phyloP scores from a whole-genome alignment of 225 moss, liverwort and hornwort genomes.

The Ulota crispa region DNA sequence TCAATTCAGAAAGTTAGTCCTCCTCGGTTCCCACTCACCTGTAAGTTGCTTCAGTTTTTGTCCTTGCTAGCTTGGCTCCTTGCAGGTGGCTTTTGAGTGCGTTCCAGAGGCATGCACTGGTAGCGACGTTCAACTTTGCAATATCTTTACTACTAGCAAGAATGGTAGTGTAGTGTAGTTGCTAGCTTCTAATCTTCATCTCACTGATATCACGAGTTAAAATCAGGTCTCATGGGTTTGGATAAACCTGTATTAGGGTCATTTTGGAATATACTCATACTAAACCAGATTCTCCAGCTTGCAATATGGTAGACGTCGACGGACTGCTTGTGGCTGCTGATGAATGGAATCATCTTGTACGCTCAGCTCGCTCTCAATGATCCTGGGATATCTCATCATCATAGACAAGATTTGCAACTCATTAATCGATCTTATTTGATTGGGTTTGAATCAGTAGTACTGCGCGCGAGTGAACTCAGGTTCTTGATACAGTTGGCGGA shows the following conservation, averaged over 20 bases:
- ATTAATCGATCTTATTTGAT: slow-evolving; percentile 27
- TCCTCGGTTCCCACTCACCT: neutral
- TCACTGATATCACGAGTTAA: too few species aligned
- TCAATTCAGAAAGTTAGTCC: slow-evolving; percentile 10
- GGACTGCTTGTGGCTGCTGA: neutral
- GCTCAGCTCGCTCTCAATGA: neutral
- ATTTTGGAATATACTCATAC: slow-evolving; percentile 20
- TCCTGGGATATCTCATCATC: slow-evolving; percentile 17
- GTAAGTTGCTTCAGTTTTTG: neutral
- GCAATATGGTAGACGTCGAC: neutral
- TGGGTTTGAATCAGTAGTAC: slow-evolving; percentile 15
- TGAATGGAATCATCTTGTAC: neutral
- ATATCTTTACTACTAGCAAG: neutral
- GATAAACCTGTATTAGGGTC: slow-evolving; percentile 25
- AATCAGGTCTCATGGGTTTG: neutral
- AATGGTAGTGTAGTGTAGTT: neutral
- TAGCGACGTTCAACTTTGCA: neutral
- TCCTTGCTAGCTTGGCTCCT: slow-evolving; percentile 14
- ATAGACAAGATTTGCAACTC: slow-evolving; percentile 18
- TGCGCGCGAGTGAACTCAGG: neutral
- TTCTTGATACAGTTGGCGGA: slow-evolving; percentile 17
- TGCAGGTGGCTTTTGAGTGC: slow-evolving; percentile 18
- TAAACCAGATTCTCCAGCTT: neutral
- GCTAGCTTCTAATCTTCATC: too few species aligned
- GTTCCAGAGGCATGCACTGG: neutral